Percentiles rank a stretch among this genome's conserved stretches.
Evolutionary conservation across 23 red algal genomes (phyloP).

Genomic region (Chondrus crispus): DNA sequence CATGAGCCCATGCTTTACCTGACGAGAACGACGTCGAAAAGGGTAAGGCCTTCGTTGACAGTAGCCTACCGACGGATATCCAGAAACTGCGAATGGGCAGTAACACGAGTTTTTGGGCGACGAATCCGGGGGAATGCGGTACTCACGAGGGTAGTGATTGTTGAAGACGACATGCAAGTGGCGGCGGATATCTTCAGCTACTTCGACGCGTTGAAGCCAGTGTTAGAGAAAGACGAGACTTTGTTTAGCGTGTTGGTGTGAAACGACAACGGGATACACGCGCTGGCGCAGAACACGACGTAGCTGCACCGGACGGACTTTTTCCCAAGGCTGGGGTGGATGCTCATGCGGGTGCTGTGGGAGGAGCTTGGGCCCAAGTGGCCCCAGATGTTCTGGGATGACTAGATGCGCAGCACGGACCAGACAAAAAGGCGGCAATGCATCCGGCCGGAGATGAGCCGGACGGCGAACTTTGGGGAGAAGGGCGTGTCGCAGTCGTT

Average conservation of each 20-base stretch:
- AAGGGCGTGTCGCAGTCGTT: slow-evolving; percentile 49
- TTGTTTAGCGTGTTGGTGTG: slow-evolving; percentile 56
- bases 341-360: slow-evolving; percentile 52
- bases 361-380: slow-evolving; percentile 47
- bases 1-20: slow-evolving; percentile 34
- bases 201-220: slow-evolving; percentile 30
- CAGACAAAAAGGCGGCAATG: slow-evolving; percentile 50
- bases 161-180: slow-evolving; percentile 71
- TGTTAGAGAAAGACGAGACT: slow-evolving; percentile 38
- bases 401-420: slow-evolving; percentile 45
- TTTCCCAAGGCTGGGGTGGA: slow-evolving; percentile 74
- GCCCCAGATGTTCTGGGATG: slow-evolving; percentile 69
- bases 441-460: slow-evolving; percentile 63
- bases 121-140: neutral
- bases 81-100: slow-evolving; percentile 48
- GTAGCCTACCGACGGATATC: slow-evolving; percentile 43
- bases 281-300: neutral
- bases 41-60: too few species aligned
- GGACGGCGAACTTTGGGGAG: slow-evolving; percentile 63
- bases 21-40: too few species aligned
- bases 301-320: slow-evolving; percentile 69
- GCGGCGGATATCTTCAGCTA: slow-evolving; percentile 56
- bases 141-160: slow-evolving; percentile 36
- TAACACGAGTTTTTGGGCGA: slow-evolving; percentile 1
- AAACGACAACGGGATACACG: slow-evolving; percentile 59